phyloP scores from a whole-genome alignment of 352 stramenopile species.

The Blastocystis sp. region DNA sequence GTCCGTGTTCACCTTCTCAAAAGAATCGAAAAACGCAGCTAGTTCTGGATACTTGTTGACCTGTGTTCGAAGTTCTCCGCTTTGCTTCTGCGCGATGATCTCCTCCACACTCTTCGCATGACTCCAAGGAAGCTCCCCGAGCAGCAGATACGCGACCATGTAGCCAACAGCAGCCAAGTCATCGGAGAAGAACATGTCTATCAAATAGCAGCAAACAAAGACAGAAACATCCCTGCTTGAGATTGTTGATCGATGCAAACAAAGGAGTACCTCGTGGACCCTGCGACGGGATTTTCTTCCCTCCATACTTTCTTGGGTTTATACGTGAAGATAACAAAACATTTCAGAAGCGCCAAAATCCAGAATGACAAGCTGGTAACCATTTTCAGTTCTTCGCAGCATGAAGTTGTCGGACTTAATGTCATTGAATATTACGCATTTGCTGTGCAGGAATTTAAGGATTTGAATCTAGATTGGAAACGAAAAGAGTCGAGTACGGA shows the following conservation, averaged over 20 bases:
- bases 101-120: slow-evolving; percentile 1
- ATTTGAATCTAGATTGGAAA: not conserved
- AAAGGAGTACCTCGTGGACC: slow-evolving; percentile 12
- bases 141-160: not conserved
- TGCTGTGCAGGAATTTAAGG: slow-evolving; percentile 11
- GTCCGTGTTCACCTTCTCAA: not conserved
- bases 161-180: slow-evolving; percentile 19
- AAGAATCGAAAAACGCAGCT: not conserved
- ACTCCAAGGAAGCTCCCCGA: not conserved
- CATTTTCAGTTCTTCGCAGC: slow-evolving; percentile 4
- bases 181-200: slow-evolving; percentile 15
- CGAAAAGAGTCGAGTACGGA: not conserved
- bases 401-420: slow-evolving; percentile 54
- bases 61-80: not conserved
- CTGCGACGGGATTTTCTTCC: not conserved
- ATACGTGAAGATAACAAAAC: not conserved
- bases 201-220: no score
- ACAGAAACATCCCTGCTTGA: not conserved
- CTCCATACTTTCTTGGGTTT: not conserved
- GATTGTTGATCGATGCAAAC: slow-evolving; percentile 53
- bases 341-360: slow-evolving; percentile 42
- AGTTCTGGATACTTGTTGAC: not conserved
- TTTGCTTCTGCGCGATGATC: not conserved
- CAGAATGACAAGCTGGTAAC: slow-evolving; percentile 36
- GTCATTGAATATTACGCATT: slow-evolving; percentile 41